Conservation (phyloP, 2,329 filamentous ascomycete genomes). For the Thelonectria rubi region DNA sequence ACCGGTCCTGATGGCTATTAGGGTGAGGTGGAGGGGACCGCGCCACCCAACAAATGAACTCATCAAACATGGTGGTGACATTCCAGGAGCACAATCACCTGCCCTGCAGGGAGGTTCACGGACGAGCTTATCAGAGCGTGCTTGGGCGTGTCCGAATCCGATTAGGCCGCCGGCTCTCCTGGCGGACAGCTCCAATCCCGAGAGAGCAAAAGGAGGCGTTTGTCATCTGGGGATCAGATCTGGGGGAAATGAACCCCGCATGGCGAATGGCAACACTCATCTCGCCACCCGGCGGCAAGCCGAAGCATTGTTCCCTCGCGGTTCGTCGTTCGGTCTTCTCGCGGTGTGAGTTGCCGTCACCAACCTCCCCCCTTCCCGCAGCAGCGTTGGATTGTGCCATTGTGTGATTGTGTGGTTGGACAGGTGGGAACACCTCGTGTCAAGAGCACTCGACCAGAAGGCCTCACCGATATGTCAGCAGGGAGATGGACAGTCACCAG, state of each 20-base stretch:
- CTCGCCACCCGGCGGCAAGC: slow-evolving; percentile 6
- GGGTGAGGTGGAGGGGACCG: slow-evolving; percentile 17
- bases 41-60: neutral
- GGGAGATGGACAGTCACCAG: neutral
- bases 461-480: slow-evolving; percentile 1
- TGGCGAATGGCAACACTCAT: slow-evolving; percentile 12
- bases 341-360: slow-evolving; percentile 1
- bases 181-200: neutral
- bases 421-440: neutral
- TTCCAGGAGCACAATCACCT: neutral
- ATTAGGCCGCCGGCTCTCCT: slow-evolving; percentile 4
- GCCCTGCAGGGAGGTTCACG: neutral
- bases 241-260: slow-evolving; percentile 24
- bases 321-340: slow-evolving; percentile 8
- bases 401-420: slow-evolving; percentile 8
- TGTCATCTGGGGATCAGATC: slow-evolving; percentile 23
- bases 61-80: slow-evolving; percentile 3
- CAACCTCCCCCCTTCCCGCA: neutral
- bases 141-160: slow-evolving; percentile 10
- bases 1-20: slow-evolving; percentile 10
- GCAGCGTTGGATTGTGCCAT: neutral
- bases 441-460: neutral
- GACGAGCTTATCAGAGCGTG: slow-evolving; percentile 13
- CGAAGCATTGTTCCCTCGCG: slow-evolving; percentile 1
- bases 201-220: neutral